Base-by-base conservation (phyloP, 495 filamentous ascomycete genomes). In the Pyrenopolyporus hunteri region DNA sequence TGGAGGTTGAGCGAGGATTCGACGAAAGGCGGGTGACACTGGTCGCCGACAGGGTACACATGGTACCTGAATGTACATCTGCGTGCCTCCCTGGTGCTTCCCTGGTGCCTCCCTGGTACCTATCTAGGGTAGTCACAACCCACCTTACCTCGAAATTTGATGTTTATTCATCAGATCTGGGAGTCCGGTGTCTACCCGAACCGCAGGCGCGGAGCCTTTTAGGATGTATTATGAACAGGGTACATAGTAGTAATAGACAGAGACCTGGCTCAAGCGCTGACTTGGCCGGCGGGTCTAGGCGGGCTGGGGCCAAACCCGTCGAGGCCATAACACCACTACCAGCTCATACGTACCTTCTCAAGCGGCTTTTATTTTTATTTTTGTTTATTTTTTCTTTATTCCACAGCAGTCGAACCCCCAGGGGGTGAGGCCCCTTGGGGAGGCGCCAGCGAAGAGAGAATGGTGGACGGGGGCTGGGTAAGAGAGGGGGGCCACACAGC, bases 31-130 rank as follows among this genome's bases (percentile, higher is more conserved):
- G 59, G 64, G 58, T 67, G 59, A 63, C 64, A 67, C 64, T 67
- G 64, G 64, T 67, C 64, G 64, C 40, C 64, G 64, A 67, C 58
- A 67, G 62, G 62, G 62, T 65, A 65, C 62, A 67, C 58, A 67
- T 56, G 62, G 62, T 65, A 65, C 62, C 45, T 65, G 25, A 16
- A 56, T 51, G 62, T 65, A 65, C 56, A 50, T 49, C 8, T 22
- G 25, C 13, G 49, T 14, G n/a, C 43, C 23, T 42, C 59, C 59
- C 59, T 62, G 51, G 42, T 47, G 37, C 50, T 16, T 53, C n/a
- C 23, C 35, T 42, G 23, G 49, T 14, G n/a, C 43, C 23, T 42
- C 59, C 59, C 59, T 62, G 51, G 42, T 47, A 44, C 50, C 25
- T 53, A 20, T 17, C 35, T 42, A 42, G 9, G 2, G 26, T n/a